A percentile compares a stretch with the other conserved stretches of the same genome.
Evolutionary conservation across 2,329 filamentous ascomycete species (phyloP).

Genomic region (Orbilia ellipsospora): DNA sequence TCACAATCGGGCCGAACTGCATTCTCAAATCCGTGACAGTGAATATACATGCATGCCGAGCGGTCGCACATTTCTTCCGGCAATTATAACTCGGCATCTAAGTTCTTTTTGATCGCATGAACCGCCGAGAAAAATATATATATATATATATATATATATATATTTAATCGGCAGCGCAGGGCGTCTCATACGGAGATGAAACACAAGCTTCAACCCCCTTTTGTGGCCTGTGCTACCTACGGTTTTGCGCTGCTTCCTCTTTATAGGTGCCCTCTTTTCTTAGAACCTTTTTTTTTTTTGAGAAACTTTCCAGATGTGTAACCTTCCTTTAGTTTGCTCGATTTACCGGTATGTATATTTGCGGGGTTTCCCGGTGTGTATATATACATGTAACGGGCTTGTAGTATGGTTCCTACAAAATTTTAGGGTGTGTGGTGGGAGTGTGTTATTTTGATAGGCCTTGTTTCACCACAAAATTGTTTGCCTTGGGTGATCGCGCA

Average conservation of each 20-base stretch:
- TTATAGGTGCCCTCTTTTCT: background rate
- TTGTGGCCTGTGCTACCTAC: conserved; percentile 5
- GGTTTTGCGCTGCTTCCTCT: background rate
- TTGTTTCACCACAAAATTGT: background rate
- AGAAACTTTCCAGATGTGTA: too few species aligned
- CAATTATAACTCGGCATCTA: conserved; percentile 23
- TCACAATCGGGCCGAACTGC: background rate
- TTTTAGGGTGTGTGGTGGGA: too few species aligned
- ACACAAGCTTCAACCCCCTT: conserved; percentile 22
- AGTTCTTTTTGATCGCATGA: too few species aligned
- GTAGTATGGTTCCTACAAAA: too few species aligned
- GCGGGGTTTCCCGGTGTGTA: too few species aligned
- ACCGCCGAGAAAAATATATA: too few species aligned
- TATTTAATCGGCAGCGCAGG: too few species aligned
- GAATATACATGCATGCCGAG: conserved; percentile 4
- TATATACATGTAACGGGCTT: too few species aligned
- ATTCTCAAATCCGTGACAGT: background rate
- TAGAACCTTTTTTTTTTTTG: background rate
- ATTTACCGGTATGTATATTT: too few species aligned
- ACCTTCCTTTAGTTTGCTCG: too few species aligned
- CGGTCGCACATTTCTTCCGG: conserved; percentile 2
- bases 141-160: too few species aligned
- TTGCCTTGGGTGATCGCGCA: conserved; percentile 3
- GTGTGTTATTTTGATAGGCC: too few species aligned
- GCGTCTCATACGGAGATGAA: conserved; percentile 33